Evolutionary conservation across 371 early-diverging fungal genomes (phyloP), one percentile per base, ranked within the genome.

Genomic region (Apophysomyces sp.): DNA sequence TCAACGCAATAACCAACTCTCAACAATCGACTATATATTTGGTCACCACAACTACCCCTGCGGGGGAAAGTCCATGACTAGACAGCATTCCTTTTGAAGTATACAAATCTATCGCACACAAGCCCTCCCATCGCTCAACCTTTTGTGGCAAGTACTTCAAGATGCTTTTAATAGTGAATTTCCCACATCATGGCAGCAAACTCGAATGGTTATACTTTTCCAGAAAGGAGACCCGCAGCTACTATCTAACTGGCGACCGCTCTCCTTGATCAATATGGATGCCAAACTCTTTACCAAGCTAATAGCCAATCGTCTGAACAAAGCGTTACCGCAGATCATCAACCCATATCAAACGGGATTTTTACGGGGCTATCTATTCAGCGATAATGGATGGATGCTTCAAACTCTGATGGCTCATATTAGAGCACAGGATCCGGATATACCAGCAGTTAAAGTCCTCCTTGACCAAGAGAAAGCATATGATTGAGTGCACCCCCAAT

Each of bases 61-160:
- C n/a, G n/a, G n/a, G n/a, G n/a, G n/a, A 60, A 52, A 65, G 74
- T 11, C 71, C 77, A 30, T 65, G 77, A 1, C n/a, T 63, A 12
- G 69, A 74, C 41, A 72, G 73, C 1, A 16, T 78, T 6, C 66
- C 69, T 16, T 78, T 70, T 60, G 73, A 72, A 32, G 24, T 74
- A 4, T 69, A 69, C 44, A 37, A 37, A n/a, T 9, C 2, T 37
- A 13, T 3, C n/a, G 11, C n/a, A 11, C 37, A 5, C 11, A 13
- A 3, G 11, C 37, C 37, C 11, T 2, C 5, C 37, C 37, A 37
- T 11, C 11, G 5, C 2, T 13, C 15, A n/a, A 3, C 11, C 37
- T 37, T 37, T 37, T 37, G 3, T 2, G n/a, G 11, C 2, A 37
- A 37, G 37, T 37, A 11, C 37, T 37, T 37, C 3, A 11, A 3